Evolutionary conservation across 2,329 filamentous ascomycete genomes (phyloP), one percentile per base, ranked within the genome.

Genomic region (Colletotrichum caudatum): DNA sequence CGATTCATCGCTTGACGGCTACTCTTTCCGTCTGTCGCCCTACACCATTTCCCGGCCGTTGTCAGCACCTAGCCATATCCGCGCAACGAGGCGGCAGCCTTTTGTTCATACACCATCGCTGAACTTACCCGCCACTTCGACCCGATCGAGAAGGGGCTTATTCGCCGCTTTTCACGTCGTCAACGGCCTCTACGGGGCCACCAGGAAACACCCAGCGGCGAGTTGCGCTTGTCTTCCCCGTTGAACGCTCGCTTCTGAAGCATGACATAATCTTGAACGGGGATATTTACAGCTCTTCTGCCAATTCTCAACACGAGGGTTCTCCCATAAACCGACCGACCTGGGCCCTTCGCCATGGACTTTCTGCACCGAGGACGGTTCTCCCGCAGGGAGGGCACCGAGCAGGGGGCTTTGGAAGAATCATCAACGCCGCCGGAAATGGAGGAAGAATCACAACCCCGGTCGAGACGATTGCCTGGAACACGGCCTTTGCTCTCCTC

Each of bases 381-480:
- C 29, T 64, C 60, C 16, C 46, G 61, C 23, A 53, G 57, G 20
- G 33, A 39, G 18, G 69, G 65, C 26, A 54, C 65, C 11, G 72
- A 73, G 56, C 72, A 72, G 56, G 69, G 71, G 63, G 58, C 48
- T 20, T 39, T 60, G 53, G 67, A 68, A 23, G 64, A 58, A 44
- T 46, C 64, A 58, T 64, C 68, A 23, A 44, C 61, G 35, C 71
- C 65, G 44, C 72, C 69, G 16, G 72, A 72, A 59, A 73, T 73
- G 72, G 59, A 60, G 9, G 69, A 73, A 37, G 67, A 57, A 18
- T 50, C 60, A 29, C 54, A 33, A 48, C 33, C 72, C 51, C 54
- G 41, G 35, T 50, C 61, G 18, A 51, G 64, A 60, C 69, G 48
- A 6, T 56, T 69, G 29, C 61, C 64, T 64, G 50, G 64, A n/a